A percentile compares a stretch with the other conserved stretches of the same genome.
Conservation (phyloP, 352 stramenopile genomes). For the Globisporangium viniferum region DNA sequence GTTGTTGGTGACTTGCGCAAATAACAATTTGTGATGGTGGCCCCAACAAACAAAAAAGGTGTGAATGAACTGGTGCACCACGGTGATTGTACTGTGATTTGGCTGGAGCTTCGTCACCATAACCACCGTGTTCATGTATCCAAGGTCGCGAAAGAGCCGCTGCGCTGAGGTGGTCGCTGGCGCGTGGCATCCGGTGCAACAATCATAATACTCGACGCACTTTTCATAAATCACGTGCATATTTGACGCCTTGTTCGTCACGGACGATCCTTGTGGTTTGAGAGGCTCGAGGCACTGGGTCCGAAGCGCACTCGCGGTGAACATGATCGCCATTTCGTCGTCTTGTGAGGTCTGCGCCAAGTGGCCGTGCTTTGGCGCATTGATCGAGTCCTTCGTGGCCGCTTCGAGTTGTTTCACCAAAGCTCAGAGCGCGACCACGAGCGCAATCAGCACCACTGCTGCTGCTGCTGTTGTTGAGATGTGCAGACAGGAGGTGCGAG, state of each 20-base stretch:
- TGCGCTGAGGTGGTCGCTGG: conserved; percentile 34
- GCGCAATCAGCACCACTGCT: too few relatives aligned
- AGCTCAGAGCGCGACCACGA: too few relatives aligned
- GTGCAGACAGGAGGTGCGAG: too few relatives aligned
- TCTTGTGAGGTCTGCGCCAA: conserved; percentile 40
- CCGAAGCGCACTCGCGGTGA: conserved; percentile 36
- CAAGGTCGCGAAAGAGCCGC: conserved; percentile 55
- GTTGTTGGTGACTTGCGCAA: too few relatives aligned
- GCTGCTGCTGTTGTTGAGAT: too few relatives aligned
- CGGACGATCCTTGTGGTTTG: conserved; percentile 13
- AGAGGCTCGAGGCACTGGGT: conserved; percentile 29
- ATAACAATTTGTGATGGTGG: too few relatives aligned
- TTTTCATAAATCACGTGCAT: conserved; percentile 24
- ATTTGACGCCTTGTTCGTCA: conserved; percentile 18
- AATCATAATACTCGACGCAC: too few relatives aligned
- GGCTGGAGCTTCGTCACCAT: conserved; percentile 37
- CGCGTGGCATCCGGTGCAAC: conserved; percentile 38
- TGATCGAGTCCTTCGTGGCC: conserved; percentile 46
- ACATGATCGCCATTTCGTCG: conserved; percentile 59
- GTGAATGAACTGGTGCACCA: too few relatives aligned
- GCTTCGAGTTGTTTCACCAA: conserved; percentile 29
- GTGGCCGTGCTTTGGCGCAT: conserved; percentile 63
- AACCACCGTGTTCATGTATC: conserved; percentile 62
- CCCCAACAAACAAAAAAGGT: too few relatives aligned
- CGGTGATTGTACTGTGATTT: conserved; percentile 5